A percentile compares a stretch with the other conserved stretches of the same genome.
Evolutionary conservation across 2,329 filamentous ascomycete species (phyloP).

Genomic region (Sporothrix pseudoabietina): DNA sequence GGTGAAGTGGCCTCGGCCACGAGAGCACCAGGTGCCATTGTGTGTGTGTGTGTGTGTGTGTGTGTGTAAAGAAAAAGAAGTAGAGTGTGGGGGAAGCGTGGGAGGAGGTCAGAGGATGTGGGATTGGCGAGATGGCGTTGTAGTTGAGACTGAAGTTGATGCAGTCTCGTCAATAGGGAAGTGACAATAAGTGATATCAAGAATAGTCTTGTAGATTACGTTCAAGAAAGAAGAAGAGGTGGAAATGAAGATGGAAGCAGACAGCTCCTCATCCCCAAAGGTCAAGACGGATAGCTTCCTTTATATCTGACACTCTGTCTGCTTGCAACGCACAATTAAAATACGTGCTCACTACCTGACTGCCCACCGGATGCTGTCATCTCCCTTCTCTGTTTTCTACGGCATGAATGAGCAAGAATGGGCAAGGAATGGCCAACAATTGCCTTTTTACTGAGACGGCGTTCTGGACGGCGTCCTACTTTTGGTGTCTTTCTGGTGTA

Average conservation of each 20-base stretch:
- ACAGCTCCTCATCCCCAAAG: not conserved
- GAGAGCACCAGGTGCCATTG: constrained; percentile 35
- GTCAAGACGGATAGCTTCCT: not conserved
- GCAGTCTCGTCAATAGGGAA: not conserved
- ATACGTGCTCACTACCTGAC: constrained; percentile 5
- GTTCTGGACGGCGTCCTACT: constrained; percentile 6
- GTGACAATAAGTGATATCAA: not conserved
- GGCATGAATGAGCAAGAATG: too few relatives aligned
- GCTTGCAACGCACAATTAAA: not conserved
- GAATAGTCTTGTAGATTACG: not conserved
- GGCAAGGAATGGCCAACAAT: not conserved
- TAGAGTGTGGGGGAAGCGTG: not conserved
- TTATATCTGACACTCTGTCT: not conserved
- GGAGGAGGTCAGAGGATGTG: not conserved
- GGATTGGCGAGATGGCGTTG: not conserved
- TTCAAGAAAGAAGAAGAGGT: not conserved
- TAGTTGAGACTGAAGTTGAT: not conserved
- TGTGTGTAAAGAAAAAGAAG: too few relatives aligned
- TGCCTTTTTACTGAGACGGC: constrained; percentile 10
- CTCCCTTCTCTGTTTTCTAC: not conserved
- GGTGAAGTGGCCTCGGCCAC: constrained; percentile 25
- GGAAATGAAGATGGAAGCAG: not conserved
- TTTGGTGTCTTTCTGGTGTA: not conserved
- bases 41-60: not conserved
- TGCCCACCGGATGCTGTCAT: not conserved